Evolutionary conservation across 768 basidiomycete species (phyloP).

Genomic region (Hericium alpestre): DNA sequence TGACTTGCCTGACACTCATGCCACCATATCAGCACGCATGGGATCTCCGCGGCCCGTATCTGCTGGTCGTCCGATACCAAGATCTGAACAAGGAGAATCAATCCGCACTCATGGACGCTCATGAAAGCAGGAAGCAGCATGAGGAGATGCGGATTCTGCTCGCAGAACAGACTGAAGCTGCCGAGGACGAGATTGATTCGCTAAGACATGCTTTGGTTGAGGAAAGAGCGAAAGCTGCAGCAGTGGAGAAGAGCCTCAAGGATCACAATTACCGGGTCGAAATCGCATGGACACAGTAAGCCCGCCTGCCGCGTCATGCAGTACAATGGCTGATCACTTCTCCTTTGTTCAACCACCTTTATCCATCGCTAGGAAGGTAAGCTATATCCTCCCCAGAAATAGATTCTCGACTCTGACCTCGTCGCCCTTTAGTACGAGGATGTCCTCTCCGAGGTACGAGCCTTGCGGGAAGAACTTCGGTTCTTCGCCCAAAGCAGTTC

Average conservation of each 20-base stretch:
- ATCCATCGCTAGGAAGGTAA: constrained; percentile 8
- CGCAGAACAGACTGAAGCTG: constrained; percentile 4
- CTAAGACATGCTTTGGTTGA: constrained; percentile 1
- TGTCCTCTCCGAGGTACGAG: constrained; percentile 10
- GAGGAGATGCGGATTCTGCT: constrained; percentile 8
- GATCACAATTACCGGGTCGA: not conserved
- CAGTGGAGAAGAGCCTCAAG: not conserved
- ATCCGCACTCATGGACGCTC: constrained; percentile 7
- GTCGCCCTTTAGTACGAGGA: constrained; percentile 9
- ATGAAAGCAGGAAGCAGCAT: constrained; percentile 8
- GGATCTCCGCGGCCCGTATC: constrained; percentile 13
- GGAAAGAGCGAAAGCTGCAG: not conserved
- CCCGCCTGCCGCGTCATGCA: not conserved
- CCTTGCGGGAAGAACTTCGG: constrained; percentile 6
- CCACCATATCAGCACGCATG: constrained; percentile 7
- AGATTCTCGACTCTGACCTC: not conserved
- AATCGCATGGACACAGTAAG: not conserved
- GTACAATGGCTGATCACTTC: not conserved
- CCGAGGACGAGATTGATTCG: constrained; percentile 4
- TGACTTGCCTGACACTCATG: not conserved
- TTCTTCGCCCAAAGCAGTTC: not conserved
- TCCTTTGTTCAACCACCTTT: too few relatives aligned
- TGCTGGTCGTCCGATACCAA: constrained; percentile 12
- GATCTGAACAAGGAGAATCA: constrained; percentile 15
- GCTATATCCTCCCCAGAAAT: not conserved